Percentiles rank a stretch among this genome's conserved stretches.
phyloP scores from a whole-genome alignment of 495 filamentous ascomycete species.

The Annulohypoxylon bovei region DNA sequence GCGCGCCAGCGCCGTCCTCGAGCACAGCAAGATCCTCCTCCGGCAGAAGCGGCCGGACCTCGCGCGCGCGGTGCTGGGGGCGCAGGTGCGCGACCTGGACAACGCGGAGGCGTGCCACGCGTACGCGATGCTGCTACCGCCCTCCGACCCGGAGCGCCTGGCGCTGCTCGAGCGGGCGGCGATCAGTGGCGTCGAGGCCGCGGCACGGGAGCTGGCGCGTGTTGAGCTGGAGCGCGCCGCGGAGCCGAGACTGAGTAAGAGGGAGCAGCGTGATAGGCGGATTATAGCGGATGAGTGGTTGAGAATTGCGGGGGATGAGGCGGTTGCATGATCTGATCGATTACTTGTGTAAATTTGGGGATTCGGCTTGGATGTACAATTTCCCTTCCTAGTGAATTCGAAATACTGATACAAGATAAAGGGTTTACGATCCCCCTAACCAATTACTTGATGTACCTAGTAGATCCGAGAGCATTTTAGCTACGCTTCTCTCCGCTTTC shows the following conservation, averaged over 20 bases:
- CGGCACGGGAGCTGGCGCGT: conserved; percentile 35
- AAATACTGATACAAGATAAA: too few species aligned
- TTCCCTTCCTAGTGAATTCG: too few species aligned
- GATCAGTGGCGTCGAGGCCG: conserved; percentile 31
- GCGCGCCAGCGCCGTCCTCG: conserved; percentile 43
- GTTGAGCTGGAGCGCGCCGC: conserved; percentile 15
- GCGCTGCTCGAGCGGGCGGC: conserved; percentile 45
- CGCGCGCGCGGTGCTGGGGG: conserved; percentile 38
- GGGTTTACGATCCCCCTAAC: too few species aligned
- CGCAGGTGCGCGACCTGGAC: conserved; percentile 46
- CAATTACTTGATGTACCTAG: too few species aligned
- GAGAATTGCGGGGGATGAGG: conserved; percentile 20
- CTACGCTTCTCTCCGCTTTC: too few species aligned
- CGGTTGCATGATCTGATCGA: not conserved
- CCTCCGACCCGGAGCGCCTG: conserved; percentile 23
- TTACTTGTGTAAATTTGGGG: not conserved
- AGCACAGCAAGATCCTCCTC: conserved; percentile 37
- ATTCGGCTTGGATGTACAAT: too few species aligned
- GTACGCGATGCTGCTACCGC: conserved; percentile 44
- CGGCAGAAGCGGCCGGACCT: conserved; percentile 16
- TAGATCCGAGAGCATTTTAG: too few species aligned
- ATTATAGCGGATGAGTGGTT: conserved; percentile 39
- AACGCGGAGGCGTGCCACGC: conserved; percentile 24
- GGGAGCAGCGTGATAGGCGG: conserved; percentile 25
- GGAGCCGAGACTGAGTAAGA: conserved; percentile 3